Conservation (phyloP, 192 early-diverging fungal genomes). For the Entomortierella beljakovae region DNA sequence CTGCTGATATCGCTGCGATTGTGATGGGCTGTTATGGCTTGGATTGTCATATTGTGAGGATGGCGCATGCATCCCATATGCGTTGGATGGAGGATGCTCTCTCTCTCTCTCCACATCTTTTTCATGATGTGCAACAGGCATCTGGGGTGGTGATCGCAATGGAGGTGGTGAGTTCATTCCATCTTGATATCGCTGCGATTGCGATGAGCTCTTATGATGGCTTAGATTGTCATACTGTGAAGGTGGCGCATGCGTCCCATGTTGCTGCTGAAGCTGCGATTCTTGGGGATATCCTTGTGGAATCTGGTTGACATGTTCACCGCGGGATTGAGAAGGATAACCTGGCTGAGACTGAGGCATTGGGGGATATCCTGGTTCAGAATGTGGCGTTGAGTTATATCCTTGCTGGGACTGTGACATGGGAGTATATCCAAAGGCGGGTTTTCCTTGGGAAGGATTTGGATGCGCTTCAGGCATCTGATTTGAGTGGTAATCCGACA, state of each 20-base stretch:
- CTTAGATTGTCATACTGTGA: too few species aligned
- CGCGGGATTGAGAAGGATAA: background rate
- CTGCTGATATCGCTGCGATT: too few species aligned
- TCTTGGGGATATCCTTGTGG: background rate
- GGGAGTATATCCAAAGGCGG: conserved; percentile 1
- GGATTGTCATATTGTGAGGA: too few species aligned
- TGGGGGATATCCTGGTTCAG: conserved; percentile 24
- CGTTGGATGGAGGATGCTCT: background rate
- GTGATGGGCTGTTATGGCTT: too few species aligned
- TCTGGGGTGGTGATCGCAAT: background rate
- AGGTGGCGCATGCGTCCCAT: background rate
- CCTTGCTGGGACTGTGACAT: too few species aligned
- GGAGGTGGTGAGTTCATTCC: too few species aligned
- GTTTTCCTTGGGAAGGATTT: background rate
- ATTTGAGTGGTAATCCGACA: conserved; percentile 27
- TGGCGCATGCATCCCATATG: conserved; percentile 23
- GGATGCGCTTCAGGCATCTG: background rate
- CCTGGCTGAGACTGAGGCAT: background rate
- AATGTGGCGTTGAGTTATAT: too few species aligned
- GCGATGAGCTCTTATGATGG: too few species aligned
- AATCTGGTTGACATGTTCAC: too few species aligned
- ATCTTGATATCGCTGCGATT: too few species aligned
- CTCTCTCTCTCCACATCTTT: background rate
- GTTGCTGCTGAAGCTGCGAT: background rate
- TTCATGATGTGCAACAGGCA: conserved; percentile 13